phyloP scores from a whole-genome alignment of 208 protist species.

The Wallacemonas sp. region DNA sequence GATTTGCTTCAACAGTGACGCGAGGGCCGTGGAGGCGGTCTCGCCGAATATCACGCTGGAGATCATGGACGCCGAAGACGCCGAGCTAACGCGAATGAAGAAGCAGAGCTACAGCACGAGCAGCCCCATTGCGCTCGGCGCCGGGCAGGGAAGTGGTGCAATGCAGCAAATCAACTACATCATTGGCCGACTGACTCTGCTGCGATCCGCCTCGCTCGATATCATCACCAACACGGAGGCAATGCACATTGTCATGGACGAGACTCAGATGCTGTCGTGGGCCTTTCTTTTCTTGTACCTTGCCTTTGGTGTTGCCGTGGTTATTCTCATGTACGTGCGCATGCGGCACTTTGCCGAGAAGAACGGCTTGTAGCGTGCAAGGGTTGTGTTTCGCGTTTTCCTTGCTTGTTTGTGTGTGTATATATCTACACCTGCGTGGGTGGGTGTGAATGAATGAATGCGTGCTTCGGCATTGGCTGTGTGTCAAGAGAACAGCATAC shows the following conservation, averaged over 20 bases:
- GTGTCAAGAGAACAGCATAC: no score
- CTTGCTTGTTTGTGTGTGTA: conserved; percentile 11
- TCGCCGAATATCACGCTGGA: conserved; percentile 66
- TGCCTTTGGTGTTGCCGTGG: conserved; percentile 31
- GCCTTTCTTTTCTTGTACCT: conserved; percentile 52
- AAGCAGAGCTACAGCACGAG: conserved; percentile 67
- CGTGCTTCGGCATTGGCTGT: no score
- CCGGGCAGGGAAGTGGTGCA: conserved; percentile 53
- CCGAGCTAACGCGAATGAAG: conserved; percentile 70
- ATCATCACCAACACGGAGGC: conserved; percentile 45
- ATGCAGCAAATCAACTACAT: conserved; percentile 78
- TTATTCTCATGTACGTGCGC: conserved; percentile 33
- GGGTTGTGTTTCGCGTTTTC: no score
- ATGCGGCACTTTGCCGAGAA: conserved; percentile 34
- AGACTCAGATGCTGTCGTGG: conserved; percentile 54
- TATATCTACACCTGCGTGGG: not conserved
- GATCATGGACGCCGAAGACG: conserved; percentile 68
- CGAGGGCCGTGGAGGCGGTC: conserved; percentile 42
- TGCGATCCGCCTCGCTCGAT: conserved; percentile 28
- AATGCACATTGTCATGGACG: conserved; percentile 47
- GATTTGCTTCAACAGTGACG: conserved; percentile 68
- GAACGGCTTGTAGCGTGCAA: conserved; percentile 1
- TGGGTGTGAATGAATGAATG: no score
- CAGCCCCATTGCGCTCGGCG: conserved; percentile 55
- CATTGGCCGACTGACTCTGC: conserved; percentile 23